A percentile compares a stretch with the other conserved stretches of the same genome.
Conservation (phyloP, 345 rosid genomes). For the Streptanthus diversifolius region DNA sequence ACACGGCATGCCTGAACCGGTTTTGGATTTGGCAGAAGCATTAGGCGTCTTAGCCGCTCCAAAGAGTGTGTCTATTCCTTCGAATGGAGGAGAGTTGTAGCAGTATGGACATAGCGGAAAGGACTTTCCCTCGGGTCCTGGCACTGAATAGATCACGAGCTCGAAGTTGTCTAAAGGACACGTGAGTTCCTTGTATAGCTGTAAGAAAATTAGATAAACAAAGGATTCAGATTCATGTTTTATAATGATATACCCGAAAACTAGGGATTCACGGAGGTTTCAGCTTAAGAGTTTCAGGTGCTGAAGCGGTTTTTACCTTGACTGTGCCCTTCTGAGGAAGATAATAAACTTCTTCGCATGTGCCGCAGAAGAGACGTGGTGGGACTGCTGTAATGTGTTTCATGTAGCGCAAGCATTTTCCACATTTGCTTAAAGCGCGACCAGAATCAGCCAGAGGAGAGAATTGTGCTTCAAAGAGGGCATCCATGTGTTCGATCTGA, state of each 20-base stretch:
- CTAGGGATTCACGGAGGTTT: background rate
- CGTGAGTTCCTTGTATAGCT: constrained; percentile 91
- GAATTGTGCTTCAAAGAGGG: constrained; percentile 91
- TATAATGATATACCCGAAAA: background rate
- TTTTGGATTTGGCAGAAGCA: constrained; percentile 48
- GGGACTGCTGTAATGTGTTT: constrained; percentile 81
- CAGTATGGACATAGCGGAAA: constrained; percentile 93
- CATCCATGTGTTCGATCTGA: constrained; percentile 93
- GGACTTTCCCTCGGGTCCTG: constrained; percentile 91
- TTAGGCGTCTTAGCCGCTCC: constrained; percentile 43
- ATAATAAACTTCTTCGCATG: constrained; percentile 91
- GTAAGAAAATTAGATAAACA: constrained; percentile 23
- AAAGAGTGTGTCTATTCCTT: constrained; percentile 66
- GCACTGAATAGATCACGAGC: constrained; percentile 84
- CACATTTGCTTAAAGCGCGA: constrained; percentile 83
- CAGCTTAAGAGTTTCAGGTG: background rate
- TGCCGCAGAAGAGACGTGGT: constrained; percentile 78
- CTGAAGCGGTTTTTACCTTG: constrained; percentile 51
- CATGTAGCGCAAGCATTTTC: constrained; percentile 96
- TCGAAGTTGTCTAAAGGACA: constrained; percentile 94
- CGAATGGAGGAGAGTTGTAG: constrained; percentile 89
- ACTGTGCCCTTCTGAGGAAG: constrained; percentile 90
- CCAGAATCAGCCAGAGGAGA: constrained; percentile 87
- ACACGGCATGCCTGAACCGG: constrained; percentile 94
- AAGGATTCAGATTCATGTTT: background rate